These are phyloP conservation scores for Cyanidioschyzon merolae DNA, from an alignment of 23 red algal genomes.

Conservation along the genomic window DNA sequence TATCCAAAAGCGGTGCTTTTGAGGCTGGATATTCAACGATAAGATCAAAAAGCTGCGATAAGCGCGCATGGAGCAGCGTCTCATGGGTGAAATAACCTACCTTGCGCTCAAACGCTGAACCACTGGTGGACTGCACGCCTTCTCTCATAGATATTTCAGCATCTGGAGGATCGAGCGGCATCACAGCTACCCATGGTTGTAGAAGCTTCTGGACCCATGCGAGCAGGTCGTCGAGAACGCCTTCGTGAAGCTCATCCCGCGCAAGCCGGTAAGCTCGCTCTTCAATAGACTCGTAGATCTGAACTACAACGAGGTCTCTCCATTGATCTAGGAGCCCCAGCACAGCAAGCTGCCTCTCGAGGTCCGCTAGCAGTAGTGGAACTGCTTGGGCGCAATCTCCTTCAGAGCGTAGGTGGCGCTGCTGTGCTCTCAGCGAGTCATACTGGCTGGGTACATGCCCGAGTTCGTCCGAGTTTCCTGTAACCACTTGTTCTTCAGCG, in stretches of 20 bases:
- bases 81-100: background rate
- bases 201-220: background rate
- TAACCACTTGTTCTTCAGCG: background rate
- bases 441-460: background rate
- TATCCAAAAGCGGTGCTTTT: conserved; percentile 7
- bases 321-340: background rate
- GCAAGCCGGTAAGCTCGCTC: background rate
- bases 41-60: conserved; percentile 13
- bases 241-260: background rate
- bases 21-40: conserved; percentile 17
- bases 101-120: background rate
- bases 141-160: background rate
- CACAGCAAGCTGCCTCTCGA: background rate
- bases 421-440: too few relatives aligned
- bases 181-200: background rate
- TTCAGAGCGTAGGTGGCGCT: too few relatives aligned
- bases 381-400: background rate
- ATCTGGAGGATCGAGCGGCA: background rate
- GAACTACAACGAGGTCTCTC: background rate
- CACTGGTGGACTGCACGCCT: background rate
- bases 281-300: background rate
- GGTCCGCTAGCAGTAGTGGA: background rate
- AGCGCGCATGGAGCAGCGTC: conserved; percentile 4
- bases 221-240: background rate
- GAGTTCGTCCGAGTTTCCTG: background rate